A percentile compares a stretch with the other conserved stretches of the same genome.
Conservation (phyloP, 176 grass and related monocot species). For the Rhynchospora tenuis region DNA sequence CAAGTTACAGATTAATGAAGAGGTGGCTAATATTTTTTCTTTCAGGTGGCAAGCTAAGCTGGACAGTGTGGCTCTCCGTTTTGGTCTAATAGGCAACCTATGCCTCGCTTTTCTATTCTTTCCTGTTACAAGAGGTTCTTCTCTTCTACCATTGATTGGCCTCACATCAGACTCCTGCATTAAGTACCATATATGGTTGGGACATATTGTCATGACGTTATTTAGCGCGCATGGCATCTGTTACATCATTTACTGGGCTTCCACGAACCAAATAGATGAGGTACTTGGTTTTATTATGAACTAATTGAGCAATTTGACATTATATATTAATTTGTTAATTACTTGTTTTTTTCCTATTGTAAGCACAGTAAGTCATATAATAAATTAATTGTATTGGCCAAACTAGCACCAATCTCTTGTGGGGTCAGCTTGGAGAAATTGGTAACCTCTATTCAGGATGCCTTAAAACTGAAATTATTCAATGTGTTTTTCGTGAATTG, state of each 20-base stretch:
- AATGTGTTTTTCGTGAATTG: no score
- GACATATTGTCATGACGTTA: slow-evolving; percentile 38
- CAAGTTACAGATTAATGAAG: neutral
- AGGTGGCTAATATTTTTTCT: neutral
- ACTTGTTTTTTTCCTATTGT: neutral
- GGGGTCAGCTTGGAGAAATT: no score
- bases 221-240: slow-evolving; percentile 29
- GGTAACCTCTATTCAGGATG: no score
- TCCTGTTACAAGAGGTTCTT: slow-evolving; percentile 33
- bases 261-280: slow-evolving; percentile 40
- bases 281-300: slow-evolving; percentile 14
- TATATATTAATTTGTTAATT: neutral
- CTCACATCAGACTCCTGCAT: slow-evolving; percentile 57
- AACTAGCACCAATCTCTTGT: no score
- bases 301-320: no score
- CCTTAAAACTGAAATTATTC: no score
- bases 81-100: slow-evolving; percentile 35
- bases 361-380: no score
- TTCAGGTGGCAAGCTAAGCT: slow-evolving; percentile 50
- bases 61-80: slow-evolving; percentile 11
- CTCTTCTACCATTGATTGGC: slow-evolving; percentile 44
- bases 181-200: slow-evolving; percentile 63
- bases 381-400: no score
- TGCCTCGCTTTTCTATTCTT: slow-evolving; percentile 50
- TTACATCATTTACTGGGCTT: slow-evolving; percentile 42